Evolutionary conservation across 2,329 filamentous ascomycete genomes (phyloP).

Genomic region (Geosmithia putterillii): DNA sequence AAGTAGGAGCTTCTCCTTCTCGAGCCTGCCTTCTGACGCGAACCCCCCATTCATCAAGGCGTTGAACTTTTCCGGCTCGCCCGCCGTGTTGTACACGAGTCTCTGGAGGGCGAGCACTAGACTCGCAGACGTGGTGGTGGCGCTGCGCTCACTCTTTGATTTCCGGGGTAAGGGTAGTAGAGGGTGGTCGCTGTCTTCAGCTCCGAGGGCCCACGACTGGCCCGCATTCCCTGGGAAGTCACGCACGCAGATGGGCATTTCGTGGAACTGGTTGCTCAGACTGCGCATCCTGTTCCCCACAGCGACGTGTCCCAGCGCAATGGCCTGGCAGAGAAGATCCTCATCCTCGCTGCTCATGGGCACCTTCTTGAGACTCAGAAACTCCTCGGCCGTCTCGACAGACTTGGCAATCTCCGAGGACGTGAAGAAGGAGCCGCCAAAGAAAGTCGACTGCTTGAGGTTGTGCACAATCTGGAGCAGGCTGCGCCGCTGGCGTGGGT

Average conservation of each 20-base stretch:
- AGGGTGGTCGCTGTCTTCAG: conserved; percentile 31
- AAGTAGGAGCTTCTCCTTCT: conserved; percentile 18
- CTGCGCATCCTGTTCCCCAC: conserved; percentile 50
- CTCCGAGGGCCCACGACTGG: conserved; percentile 56
- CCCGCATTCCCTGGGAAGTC: conserved; percentile 52
- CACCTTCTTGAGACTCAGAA: conserved; percentile 50
- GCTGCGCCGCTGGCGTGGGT: conserved; percentile 56
- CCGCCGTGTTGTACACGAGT: conserved; percentile 31
- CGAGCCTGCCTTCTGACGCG: conserved; percentile 23
- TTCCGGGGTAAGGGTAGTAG: too few species aligned
- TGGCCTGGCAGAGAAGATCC: conserved; percentile 46
- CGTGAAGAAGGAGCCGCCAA: conserved; percentile 67
- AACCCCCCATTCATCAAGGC: conserved; percentile 33
- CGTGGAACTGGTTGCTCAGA: conserved; percentile 57
- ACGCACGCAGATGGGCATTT: conserved; percentile 63
- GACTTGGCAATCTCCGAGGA: conserved; percentile 48
- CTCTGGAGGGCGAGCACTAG: conserved; percentile 41
- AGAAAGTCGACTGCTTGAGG: conserved; percentile 73
- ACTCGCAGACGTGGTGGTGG: conserved; percentile 33
- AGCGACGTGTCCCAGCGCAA: conserved; percentile 50
- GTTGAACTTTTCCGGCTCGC: conserved; percentile 29
- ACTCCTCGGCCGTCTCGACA: conserved; percentile 53
- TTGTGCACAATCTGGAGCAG: conserved; percentile 63
- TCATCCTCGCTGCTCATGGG: conserved; percentile 49
- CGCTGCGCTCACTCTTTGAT: conserved; percentile 2